Conservation (phyloP, 2,329 filamentous ascomycete species). For the Colletotrichum filicis region DNA sequence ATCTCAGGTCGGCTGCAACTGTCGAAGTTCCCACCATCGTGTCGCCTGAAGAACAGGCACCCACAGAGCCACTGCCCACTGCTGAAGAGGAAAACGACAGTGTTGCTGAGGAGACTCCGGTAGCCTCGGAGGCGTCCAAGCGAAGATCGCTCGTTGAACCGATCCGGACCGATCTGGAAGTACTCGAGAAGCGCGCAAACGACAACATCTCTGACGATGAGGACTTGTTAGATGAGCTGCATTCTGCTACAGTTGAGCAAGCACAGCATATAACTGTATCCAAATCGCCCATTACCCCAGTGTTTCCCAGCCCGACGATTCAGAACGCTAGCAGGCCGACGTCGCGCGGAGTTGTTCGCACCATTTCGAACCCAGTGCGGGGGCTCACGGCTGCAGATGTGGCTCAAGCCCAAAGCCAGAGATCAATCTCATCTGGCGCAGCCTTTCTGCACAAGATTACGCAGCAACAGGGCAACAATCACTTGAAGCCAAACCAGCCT, state of each 20-base stretch:
- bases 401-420: constrained; percentile 49
- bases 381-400: constrained; percentile 58
- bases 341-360: constrained; percentile 53
- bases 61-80: constrained; percentile 19
- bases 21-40: constrained; percentile 34
- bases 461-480: constrained; percentile 60
- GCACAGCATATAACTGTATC: constrained; percentile 83
- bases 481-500: constrained; percentile 72
- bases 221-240: constrained; percentile 85
- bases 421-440: constrained; percentile 68
- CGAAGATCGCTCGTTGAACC: constrained; percentile 59
- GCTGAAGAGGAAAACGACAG: constrained; percentile 38
- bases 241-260: constrained; percentile 83
- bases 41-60: constrained; percentile 2
- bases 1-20: constrained; percentile 41
- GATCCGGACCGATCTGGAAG: constrained; percentile 62
- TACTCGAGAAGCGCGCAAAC: constrained; percentile 48
- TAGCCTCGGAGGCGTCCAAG: constrained; percentile 44
- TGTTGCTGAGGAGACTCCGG: constrained; percentile 39
- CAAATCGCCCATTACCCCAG: constrained; percentile 83
- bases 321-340: constrained; percentile 25
- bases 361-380: constrained; percentile 53
- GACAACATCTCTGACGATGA: constrained; percentile 76
- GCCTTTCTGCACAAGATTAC: constrained; percentile 65
- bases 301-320: constrained; percentile 56